Base-by-base conservation (phyloP, 306 rosid genomes). In the Inga oerstediana region DNA sequence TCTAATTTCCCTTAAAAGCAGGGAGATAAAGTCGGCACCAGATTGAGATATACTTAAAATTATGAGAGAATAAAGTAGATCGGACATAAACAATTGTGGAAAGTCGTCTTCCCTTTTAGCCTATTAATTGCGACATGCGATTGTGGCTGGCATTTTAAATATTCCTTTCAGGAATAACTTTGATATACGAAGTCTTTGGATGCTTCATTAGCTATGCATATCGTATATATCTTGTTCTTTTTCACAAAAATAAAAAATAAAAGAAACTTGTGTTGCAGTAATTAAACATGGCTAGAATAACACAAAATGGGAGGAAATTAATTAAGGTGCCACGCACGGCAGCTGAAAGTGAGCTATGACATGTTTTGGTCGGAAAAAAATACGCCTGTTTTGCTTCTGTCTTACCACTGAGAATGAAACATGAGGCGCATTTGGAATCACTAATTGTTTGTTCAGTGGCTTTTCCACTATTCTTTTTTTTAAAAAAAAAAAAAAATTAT, bases 1-100 rank as follows among this genome's bases (percentile, higher is more conserved):
- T 89, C 91, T 68, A 81, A 56, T 84, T 76, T 24, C 85, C 86
- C 91, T 90, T 83, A 90, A 89, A 92, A 90, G 92, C 83, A 87
- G 90, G 88, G 82, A 85, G 84, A 79, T 77, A 90, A 92, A 89
- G 94, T 76, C 69, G 74, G 71, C 81, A 80, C 75, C 74, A 76
- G 78, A 68, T 54, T 83, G 80, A 83, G 56, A 52, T 80, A 76
- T 72, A 35, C 74, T 65, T 75, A 59, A 62, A 52, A 41, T 75
- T 79, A 54, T 16, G 39, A 54, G 22, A 74, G 46, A 72, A 65
- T 54, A 85, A 81, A 67, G 72, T 4, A 67, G 45, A 84, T 75
- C 78, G 86, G 73, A 72, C 54, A 12, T 64, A 79, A 69, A 77
- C 79, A 74, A 66, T 52, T 78, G 75, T 84, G 86, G 88, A 90